A percentile compares a stretch with the other conserved stretches of the same genome.
These are phyloP conservation scores for Trichoderma semiorbis DNA, from an alignment of 2,329 filamentous ascomycete genomes.

Conservation along the genomic window DNA sequence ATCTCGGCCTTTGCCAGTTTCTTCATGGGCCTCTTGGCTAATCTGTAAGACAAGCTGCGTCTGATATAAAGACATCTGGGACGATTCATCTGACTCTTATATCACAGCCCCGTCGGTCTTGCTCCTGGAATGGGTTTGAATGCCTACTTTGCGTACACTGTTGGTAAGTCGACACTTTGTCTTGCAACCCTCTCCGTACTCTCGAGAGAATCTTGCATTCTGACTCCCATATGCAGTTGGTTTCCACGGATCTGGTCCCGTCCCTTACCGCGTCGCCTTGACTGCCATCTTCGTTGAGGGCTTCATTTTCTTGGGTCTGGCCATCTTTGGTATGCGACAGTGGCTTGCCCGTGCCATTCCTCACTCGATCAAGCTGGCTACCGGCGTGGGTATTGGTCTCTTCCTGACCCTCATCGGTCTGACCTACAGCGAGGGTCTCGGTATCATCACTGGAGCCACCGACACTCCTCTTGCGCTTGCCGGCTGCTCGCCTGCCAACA, in stretches of 20 bases:
- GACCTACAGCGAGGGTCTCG: slow-evolving; percentile 80
- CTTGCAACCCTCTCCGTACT: background rate
- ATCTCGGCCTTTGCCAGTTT: slow-evolving; percentile 78
- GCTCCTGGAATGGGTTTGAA: slow-evolving; percentile 62
- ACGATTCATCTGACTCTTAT: background rate
- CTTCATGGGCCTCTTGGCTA: slow-evolving; percentile 78
- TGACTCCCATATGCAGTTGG: slow-evolving; percentile 51
- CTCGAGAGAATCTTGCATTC: background rate
- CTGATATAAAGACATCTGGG: background rate
- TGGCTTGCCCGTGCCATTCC: slow-evolving; percentile 85
- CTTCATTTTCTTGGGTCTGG: slow-evolving; percentile 77
- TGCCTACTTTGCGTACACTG: slow-evolving; percentile 78
- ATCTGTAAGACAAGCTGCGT: slow-evolving; percentile 49
- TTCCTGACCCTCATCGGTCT: slow-evolving; percentile 75
- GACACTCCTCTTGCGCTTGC: slow-evolving; percentile 71
- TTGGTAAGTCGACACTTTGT: slow-evolving; percentile 28
- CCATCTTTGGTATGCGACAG: slow-evolving; percentile 76
- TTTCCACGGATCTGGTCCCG: slow-evolving; percentile 66
- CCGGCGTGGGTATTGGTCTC: slow-evolving; percentile 79
- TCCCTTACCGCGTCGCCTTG: slow-evolving; percentile 72
- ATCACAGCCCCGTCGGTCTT: slow-evolving; percentile 34
- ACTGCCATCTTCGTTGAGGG: slow-evolving; percentile 89
- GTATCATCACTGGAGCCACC: slow-evolving; percentile 65
- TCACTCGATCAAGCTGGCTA: slow-evolving; percentile 80
- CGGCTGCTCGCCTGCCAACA: slow-evolving; percentile 56